phyloP scores from a whole-genome alignment of 495 filamentous ascomycete genomes.

The Elaphomyces granulatus region DNA sequence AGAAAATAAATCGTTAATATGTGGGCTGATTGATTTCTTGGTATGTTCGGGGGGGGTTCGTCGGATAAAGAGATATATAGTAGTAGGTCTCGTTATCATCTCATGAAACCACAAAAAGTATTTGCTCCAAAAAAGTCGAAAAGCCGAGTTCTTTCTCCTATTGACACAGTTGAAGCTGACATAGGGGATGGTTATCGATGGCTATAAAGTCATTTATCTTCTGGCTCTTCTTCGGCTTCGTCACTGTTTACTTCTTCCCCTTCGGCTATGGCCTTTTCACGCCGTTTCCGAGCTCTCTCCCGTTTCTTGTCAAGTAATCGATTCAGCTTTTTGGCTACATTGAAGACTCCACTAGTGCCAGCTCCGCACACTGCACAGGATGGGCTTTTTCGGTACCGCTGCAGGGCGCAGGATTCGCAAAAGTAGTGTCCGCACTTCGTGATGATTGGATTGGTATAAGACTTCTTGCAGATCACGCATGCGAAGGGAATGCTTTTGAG shows the following conservation, averaged over 20 bases:
- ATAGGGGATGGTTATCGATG: too few species aligned
- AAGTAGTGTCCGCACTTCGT: slow-evolving; percentile 96
- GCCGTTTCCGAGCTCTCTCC: slow-evolving; percentile 48
- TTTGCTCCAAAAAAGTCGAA: too few species aligned
- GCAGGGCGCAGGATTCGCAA: slow-evolving; percentile 76
- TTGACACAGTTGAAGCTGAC: too few species aligned
- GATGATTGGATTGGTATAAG: slow-evolving; percentile 69
- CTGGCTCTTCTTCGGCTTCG: slow-evolving; percentile 32
- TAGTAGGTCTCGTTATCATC: too few species aligned
- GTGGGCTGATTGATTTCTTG: too few species aligned
- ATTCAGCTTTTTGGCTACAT: slow-evolving; percentile 68
- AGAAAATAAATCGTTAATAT: too few species aligned
- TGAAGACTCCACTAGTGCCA: slow-evolving; percentile 81
- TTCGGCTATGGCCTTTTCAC: slow-evolving; percentile 54
- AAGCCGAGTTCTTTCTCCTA: too few species aligned
- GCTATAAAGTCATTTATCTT: too few species aligned
- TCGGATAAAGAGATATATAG: too few species aligned
- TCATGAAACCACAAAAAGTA: too few species aligned
- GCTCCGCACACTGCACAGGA: slow-evolving; percentile 73
- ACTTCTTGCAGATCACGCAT: slow-evolving; percentile 78
- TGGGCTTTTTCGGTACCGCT: slow-evolving; percentile 67
- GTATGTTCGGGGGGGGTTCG: too few species aligned
- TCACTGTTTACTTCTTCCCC: slow-evolving; percentile 57
- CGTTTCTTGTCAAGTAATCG: slow-evolving; percentile 74
- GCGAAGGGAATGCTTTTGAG: slow-evolving; percentile 85